Percentiles rank a stretch among this genome's conserved stretches.
Evolutionary conservation across 257 asterid species (phyloP).

Genomic region (Fraxinus cuspidata): DNA sequence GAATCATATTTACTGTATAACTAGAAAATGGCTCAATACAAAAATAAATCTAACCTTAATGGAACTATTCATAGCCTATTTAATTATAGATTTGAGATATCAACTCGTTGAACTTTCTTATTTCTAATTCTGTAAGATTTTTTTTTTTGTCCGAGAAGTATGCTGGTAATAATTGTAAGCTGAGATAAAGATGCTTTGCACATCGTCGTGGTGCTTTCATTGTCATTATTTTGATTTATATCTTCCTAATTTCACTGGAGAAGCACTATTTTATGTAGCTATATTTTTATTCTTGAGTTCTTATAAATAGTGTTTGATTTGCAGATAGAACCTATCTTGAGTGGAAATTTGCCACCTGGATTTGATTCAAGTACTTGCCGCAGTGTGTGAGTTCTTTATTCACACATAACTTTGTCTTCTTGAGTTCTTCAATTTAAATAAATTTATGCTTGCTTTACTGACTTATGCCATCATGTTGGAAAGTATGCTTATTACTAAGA

Average conservation of each 20-base stretch:
- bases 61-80: background rate
- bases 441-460: constrained; percentile 3
- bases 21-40: no score
- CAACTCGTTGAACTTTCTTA: background rate
- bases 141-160: no score
- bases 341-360: constrained; percentile 90
- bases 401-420: constrained; percentile 13
- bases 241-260: constrained; percentile 1
- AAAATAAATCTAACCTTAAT: no score
- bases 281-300: background rate
- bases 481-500: background rate
- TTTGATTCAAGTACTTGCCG: constrained; percentile 87
- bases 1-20: no score
- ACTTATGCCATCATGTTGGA: constrained; percentile 11
- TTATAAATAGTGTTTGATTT: constrained; percentile 26
- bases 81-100: background rate
- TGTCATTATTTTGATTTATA: background rate
- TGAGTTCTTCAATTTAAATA: no score
- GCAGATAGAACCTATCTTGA: constrained; percentile 90
- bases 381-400: constrained; percentile 76
- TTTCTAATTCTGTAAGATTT: background rate
- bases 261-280: constrained; percentile 9
- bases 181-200: background rate
- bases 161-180: background rate
- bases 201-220: background rate